Evolutionary conservation across 2,329 filamentous ascomycete genomes (phyloP), one percentile per base, ranked within the genome.

Genomic region (Colletotrichum orchidophilum): DNA sequence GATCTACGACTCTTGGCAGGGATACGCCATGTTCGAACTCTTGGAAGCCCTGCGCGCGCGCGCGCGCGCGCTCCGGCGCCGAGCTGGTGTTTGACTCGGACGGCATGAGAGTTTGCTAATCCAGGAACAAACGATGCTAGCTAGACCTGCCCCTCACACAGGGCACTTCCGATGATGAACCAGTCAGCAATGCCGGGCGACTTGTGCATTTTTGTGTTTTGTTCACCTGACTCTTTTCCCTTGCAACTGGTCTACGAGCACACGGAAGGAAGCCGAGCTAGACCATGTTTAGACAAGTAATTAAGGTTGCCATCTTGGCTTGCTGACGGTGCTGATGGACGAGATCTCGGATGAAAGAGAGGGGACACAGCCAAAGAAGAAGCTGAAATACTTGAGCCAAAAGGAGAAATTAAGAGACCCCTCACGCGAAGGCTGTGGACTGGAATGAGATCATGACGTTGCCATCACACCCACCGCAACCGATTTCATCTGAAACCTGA

Each of bases 331-430:
- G 61, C 53, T 31, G 33, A 49, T 29, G 52, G 18, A 11, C 15
- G 15, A 2, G 29, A 13, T 50, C 21, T 63, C 59, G 29, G 59
- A 63, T 31, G 35, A 57, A 58, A 52, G 58, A 68, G 65, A 68
- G 65, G 65, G 65, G 65, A 63, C n/a, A n/a, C n/a, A n/a, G n/a
- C n/a, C n/a, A n/a, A 46, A 46, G 39, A 46, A 21, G 39, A 46
- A n/a, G n/a, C n/a, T n/a, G n/a, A n/a, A n/a, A n/a, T n/a, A n/a
- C n/a, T n/a, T n/a, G n/a, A n/a, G n/a, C n/a, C n/a, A n/a, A 8
- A 18, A 15, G 1, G 46, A 46, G 13, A 31, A 39, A 55, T 0
- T 6, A 21, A 26, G 27, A 18, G 8, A 12, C 3, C 8, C 18
- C 7, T 12, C 39, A 46, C 7, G 39, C 7, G 39, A 33, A 33